These are phyloP conservation scores for Emmonsiellopsis sp. DNA, from an alignment of 2,329 filamentous ascomycete genomes.

Conservation along the genomic window DNA sequence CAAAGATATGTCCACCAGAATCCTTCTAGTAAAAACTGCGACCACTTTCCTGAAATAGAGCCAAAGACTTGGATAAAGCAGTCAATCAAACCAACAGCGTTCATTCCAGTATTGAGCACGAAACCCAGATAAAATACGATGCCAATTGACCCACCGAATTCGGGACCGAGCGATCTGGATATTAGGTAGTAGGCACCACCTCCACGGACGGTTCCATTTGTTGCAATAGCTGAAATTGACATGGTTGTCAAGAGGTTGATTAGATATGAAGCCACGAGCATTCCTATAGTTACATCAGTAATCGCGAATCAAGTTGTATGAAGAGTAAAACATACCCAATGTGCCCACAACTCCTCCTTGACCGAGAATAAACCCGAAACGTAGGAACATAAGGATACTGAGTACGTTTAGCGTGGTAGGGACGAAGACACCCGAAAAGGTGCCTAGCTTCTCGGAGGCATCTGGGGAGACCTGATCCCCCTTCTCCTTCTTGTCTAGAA, in stretches of 20 bases:
- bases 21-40: conserved; percentile 55
- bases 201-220: conserved; percentile 79
- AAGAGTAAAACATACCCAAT: conserved; percentile 49
- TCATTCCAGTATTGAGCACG: conserved; percentile 77
- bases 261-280: conserved; percentile 66
- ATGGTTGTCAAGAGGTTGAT: conserved; percentile 79
- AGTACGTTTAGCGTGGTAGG: conserved; percentile 83
- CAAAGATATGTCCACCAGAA: conserved; percentile 73
- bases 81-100: conserved; percentile 76
- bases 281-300: conserved; percentile 18
- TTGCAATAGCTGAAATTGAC: conserved; percentile 80
- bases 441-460: conserved; percentile 57
- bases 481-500: conserved; percentile 25
- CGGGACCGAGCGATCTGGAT: conserved; percentile 73
- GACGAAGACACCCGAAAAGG: conserved; percentile 72
- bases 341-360: conserved; percentile 73
- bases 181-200: conserved; percentile 86
- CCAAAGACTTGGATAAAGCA: conserved; percentile 72
- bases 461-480: conserved; percentile 18
- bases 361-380: conserved; percentile 77
- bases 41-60: conserved; percentile 45
- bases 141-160: conserved; percentile 83
- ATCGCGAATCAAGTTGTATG: background rate
- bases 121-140: conserved; percentile 87
- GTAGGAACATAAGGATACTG: conserved; percentile 85